These are phyloP conservation scores for Aspergillus novoparasiticus DNA, from an alignment of 2,329 filamentous ascomycete genomes.

Conservation along the genomic window DNA sequence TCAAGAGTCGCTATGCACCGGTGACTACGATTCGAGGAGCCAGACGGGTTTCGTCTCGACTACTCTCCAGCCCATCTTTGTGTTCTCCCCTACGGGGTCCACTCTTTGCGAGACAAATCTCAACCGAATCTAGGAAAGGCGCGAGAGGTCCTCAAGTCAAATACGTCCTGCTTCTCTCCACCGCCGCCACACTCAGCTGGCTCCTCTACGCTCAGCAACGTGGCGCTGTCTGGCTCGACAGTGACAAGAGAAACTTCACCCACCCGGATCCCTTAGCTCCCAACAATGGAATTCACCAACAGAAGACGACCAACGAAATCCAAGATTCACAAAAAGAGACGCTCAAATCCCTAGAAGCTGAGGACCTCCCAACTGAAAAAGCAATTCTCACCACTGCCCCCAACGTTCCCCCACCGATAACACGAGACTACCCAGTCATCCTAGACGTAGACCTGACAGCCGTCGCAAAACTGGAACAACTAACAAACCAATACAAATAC, in stretches of 20 bases:
- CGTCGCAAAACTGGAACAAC: conserved; percentile 28
- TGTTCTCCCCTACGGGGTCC: background rate
- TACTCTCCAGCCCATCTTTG: too few species aligned
- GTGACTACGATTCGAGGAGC: background rate
- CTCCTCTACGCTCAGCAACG: background rate
- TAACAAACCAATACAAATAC: conserved; percentile 40
- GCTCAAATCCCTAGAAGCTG: background rate
- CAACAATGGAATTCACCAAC: background rate
- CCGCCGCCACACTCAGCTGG: conserved; percentile 4
- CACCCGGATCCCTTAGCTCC: background rate
- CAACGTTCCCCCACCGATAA: conserved; percentile 34
- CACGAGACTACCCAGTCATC: conserved; percentile 33
- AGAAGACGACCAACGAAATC: background rate
- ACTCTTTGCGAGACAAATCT: background rate
- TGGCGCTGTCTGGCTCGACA: conserved; percentile 2
- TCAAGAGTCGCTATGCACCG: background rate
- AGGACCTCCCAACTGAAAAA: conserved; percentile 30
- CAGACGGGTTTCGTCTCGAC: background rate
- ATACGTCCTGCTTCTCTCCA: background rate
- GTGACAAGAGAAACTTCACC: background rate
- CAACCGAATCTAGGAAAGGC: background rate
- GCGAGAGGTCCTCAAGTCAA: background rate
- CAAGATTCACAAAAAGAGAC: background rate
- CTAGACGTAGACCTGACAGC: conserved; percentile 34
- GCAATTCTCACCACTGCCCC: conserved; percentile 34